Conservation (phyloP, 2,329 filamentous ascomycete species). For the Colletotrichum somersetense region DNA sequence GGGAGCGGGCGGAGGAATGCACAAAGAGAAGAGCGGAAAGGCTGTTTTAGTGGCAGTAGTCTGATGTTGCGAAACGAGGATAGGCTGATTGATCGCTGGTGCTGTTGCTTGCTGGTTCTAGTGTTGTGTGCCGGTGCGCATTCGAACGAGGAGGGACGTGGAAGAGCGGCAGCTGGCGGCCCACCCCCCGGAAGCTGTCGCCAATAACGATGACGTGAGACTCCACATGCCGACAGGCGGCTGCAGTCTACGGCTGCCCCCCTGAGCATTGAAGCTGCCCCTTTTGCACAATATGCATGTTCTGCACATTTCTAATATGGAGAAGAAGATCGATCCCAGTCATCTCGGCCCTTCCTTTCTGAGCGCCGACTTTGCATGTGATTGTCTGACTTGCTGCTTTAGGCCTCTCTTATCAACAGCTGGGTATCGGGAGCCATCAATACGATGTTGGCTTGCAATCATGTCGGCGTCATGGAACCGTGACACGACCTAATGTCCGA, state of each 20-base stretch:
- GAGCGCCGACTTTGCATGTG: conserved; percentile 33
- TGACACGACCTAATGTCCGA: background rate
- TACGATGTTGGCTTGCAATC: background rate
- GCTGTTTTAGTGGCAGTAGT: conserved; percentile 24
- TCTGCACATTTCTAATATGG: background rate
- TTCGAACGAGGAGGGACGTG: conserved; percentile 14
- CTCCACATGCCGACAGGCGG: conserved; percentile 34
- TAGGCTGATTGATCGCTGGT: conserved; percentile 21
- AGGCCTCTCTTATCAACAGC: background rate
- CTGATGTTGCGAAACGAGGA: conserved; percentile 34
- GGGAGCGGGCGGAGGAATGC: conserved; percentile 29
- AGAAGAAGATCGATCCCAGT: background rate
- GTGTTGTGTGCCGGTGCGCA: conserved; percentile 9
- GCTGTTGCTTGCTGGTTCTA: conserved; percentile 6
- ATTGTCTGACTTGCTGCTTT: conserved; percentile 1
- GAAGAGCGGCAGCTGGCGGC: conserved; percentile 20
- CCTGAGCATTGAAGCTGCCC: conserved; percentile 8
- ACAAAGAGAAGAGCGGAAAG: conserved; percentile 24
- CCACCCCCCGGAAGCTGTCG: conserved; percentile 31
- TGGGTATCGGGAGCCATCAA: background rate
- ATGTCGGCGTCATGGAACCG: background rate
- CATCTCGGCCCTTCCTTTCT: background rate
- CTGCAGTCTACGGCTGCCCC: conserved; percentile 20
- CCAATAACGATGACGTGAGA: conserved; percentile 40
- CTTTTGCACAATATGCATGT: conserved; percentile 17